Conservation (phyloP, 2,329 filamentous ascomycete genomes). For the Peltaster fructicola region DNA sequence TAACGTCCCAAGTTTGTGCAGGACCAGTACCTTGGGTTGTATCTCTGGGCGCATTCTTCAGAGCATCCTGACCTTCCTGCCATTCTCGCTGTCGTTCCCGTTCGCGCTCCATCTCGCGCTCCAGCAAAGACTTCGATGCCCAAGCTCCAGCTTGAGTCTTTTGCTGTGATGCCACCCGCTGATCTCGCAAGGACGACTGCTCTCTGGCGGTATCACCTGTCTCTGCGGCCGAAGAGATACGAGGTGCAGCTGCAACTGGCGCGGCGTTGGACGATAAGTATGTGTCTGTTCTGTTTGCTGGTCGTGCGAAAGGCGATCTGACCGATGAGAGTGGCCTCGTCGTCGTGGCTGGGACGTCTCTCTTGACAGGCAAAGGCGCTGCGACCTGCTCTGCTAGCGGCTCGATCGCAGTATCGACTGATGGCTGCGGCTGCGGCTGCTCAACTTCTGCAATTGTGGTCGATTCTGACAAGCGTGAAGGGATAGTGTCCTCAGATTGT, state of each 20-base stretch:
- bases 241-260: slow-evolving; percentile 25
- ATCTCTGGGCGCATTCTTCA: slow-evolving; percentile 36
- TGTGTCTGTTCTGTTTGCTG: slow-evolving; percentile 36
- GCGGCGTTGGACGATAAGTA: slow-evolving; percentile 39
- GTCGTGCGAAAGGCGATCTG: slow-evolving; percentile 11
- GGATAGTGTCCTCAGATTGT: no score
- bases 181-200: slow-evolving; percentile 43
- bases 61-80: slow-evolving; percentile 56
- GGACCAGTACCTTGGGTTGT: slow-evolving; percentile 45
- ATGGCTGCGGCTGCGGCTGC: no score
- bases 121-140: slow-evolving; percentile 53
- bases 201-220: slow-evolving; percentile 16
- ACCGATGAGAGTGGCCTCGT: no score
- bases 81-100: slow-evolving; percentile 60
- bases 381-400: no score
- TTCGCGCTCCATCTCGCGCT: slow-evolving; percentile 68
- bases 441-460: no score
- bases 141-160: slow-evolving; percentile 45
- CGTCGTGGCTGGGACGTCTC: slow-evolving; percentile 10
- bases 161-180: slow-evolving; percentile 39
- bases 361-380: slow-evolving; percentile 26
- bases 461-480: no score
- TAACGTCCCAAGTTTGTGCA: slow-evolving; percentile 59
- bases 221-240: slow-evolving; percentile 31
- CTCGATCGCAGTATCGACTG: no score